These are phyloP conservation scores for Lotus japonicus DNA, from an alignment of 306 rosid species.

Conservation along the genomic window DNA sequence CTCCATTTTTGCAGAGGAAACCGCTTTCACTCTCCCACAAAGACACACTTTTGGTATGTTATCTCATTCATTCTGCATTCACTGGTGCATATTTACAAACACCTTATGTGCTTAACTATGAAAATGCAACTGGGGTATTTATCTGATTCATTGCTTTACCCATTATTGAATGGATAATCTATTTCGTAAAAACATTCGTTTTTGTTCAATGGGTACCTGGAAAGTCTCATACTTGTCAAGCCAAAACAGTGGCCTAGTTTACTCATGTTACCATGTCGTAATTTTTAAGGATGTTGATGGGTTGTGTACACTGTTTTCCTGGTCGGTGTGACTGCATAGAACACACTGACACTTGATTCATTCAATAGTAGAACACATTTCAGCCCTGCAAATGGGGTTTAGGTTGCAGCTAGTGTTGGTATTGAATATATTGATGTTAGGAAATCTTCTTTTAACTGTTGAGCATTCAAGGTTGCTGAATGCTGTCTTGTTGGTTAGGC, in stretches of 20 bases:
- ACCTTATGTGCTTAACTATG: neutral
- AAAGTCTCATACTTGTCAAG: neutral
- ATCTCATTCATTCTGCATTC: neutral
- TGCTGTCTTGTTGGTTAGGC: no score
- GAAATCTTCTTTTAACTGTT: no score
- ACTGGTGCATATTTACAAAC: neutral
- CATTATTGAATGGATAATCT: neutral
- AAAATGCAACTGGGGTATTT: neutral
- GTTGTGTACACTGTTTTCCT: neutral
- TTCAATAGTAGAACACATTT: no score
- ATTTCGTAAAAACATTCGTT: neutral
- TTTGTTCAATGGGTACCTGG: slow-evolving; percentile 8
- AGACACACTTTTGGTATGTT: neutral
- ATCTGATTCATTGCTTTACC: slow-evolving; percentile 1
- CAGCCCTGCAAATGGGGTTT: no score
- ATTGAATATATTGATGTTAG: no score
- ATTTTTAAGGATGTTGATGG: neutral
- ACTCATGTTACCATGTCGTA: neutral
- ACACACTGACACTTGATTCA: no score
- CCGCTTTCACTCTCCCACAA: neutral
- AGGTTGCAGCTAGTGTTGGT: no score
- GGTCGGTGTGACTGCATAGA: no score
- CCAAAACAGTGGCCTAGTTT: no score
- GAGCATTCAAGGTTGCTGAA: no score
- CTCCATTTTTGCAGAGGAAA: neutral